phyloP scores from a whole-genome alignment of 768 basidiomycete species.

The Chalciporus pseudorubinellus region DNA sequence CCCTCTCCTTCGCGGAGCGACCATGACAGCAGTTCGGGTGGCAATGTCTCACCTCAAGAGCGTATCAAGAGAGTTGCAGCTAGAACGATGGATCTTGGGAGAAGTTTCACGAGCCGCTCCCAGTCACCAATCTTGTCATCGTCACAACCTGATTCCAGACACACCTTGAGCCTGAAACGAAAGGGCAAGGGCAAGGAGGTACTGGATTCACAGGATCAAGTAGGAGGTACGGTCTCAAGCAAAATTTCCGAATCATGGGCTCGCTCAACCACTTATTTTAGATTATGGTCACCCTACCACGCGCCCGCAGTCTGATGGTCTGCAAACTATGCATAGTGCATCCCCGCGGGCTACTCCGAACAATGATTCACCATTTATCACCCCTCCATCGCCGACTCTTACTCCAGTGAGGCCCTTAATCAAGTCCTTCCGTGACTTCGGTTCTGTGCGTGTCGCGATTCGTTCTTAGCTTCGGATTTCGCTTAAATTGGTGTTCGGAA shows the following conservation, averaged over 20 bases:
- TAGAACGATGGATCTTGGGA: conserved; percentile 63
- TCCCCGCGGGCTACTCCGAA: conserved; percentile 16
- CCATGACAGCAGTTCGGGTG: conserved; percentile 27
- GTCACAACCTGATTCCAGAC: conserved; percentile 41
- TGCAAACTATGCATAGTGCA: conserved; percentile 5
- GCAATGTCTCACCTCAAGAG: conserved; percentile 35
- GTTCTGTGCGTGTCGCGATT: conserved; percentile 54
- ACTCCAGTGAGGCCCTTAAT: conserved; percentile 43
- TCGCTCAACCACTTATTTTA: conserved; percentile 11
- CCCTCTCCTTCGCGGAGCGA: conserved; percentile 33
- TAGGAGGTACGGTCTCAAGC: conserved; percentile 31
- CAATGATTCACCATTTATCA: conserved; percentile 68
- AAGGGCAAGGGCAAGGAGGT: conserved; percentile 49
- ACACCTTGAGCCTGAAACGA: conserved; percentile 54
- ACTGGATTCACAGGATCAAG: conserved; percentile 21
- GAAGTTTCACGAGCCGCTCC: conserved; percentile 49
- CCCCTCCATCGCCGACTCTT: conserved; percentile 65
- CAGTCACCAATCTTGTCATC: conserved; percentile 28
- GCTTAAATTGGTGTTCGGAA: conserved; percentile 5
- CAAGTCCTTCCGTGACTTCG: conserved; percentile 59
- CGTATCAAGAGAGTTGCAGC: conserved; percentile 54
- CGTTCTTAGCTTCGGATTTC: background rate
- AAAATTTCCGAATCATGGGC: conserved; percentile 4
- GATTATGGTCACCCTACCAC: conserved; percentile 9
- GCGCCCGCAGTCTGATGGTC: conserved; percentile 22